Conservation (phyloP, 2,329 filamentous ascomycete species). For the Cladosporium sp. region DNA sequence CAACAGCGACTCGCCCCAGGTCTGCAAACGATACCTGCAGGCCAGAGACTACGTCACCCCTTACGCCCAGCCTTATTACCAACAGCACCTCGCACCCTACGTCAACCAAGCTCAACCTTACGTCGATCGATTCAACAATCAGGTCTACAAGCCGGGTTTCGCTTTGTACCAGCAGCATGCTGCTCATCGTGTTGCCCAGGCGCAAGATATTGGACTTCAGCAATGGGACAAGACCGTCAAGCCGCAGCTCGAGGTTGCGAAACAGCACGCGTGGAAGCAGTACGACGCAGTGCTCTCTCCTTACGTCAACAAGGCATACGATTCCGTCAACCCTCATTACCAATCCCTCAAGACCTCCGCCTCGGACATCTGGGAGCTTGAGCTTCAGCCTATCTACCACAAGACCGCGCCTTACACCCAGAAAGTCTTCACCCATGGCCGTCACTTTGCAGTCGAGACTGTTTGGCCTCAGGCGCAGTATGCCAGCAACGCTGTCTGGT, state of each 20-base stretch:
- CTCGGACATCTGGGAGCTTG: conserved; percentile 64
- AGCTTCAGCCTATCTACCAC: conserved; percentile 70
- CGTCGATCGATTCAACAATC: conserved; percentile 50
- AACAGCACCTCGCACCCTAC: conserved; percentile 77
- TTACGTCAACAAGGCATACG: conserved; percentile 60
- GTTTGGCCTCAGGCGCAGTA: conserved; percentile 68
- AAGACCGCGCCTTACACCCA: conserved; percentile 68
- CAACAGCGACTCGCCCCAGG: conserved; percentile 62
- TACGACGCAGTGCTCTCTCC: conserved; percentile 71
- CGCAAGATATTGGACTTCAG: conserved; percentile 58
- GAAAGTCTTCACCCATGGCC: conserved; percentile 62
- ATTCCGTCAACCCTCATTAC: conserved; percentile 66
- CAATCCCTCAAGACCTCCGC: conserved; percentile 58
- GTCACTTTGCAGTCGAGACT: conserved; percentile 62
- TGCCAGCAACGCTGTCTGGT: conserved; percentile 63
- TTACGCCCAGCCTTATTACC: conserved; percentile 78
- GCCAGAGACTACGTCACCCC: conserved; percentile 65
- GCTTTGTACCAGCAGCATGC: conserved; percentile 63
- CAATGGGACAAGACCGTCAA: conserved; percentile 77
- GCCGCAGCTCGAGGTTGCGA: conserved; percentile 66
- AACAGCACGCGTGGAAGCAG: conserved; percentile 55
- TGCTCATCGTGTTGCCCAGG: conserved; percentile 65
- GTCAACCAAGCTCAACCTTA: conserved; percentile 74
- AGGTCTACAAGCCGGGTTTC: conserved; percentile 64
- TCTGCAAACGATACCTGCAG: conserved; percentile 77